A percentile compares a stretch with the other conserved stretches of the same genome.
Evolutionary conservation across 768 basidiomycete genomes (phyloP).

Genomic region (Auricularia auricula-judae): DNA sequence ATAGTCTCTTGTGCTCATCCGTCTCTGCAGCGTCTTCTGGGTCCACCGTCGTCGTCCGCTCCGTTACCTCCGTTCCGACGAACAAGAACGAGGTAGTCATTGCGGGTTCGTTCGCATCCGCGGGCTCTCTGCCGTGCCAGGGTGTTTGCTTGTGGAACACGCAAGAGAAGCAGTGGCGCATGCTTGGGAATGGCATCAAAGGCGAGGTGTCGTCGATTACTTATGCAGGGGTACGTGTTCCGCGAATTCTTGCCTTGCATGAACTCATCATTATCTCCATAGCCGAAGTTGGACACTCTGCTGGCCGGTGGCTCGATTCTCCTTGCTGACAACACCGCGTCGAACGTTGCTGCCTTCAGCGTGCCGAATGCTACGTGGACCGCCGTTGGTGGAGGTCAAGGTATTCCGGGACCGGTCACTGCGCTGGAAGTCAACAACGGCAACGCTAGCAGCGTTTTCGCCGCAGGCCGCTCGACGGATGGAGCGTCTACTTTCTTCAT

Average conservation of each 20-base stretch:
- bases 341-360: constrained; percentile 65
- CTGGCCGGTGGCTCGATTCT: constrained; percentile 74
- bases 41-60: constrained; percentile 52
- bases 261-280: constrained; percentile 7
- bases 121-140: constrained; percentile 63
- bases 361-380: constrained; percentile 70
- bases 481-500: constrained; percentile 59
- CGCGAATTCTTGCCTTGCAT: background rate
- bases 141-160: constrained; percentile 72
- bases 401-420: constrained; percentile 81
- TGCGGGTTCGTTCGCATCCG: constrained; percentile 78
- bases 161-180: constrained; percentile 60
- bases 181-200: constrained; percentile 67
- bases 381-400: constrained; percentile 43
- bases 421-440: constrained; percentile 77
- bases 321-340: constrained; percentile 46
- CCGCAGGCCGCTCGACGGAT: constrained; percentile 66
- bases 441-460: constrained; percentile 78
- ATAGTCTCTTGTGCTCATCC: background rate
- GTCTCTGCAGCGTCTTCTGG: constrained; percentile 24
- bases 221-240: constrained; percentile 63
- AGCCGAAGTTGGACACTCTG: constrained; percentile 59
- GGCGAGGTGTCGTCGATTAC: constrained; percentile 73
- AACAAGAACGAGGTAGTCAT: constrained; percentile 59
- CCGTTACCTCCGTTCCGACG: constrained; percentile 51